These are phyloP conservation scores for Hysterangium stoloniferum DNA, from an alignment of 768 basidiomycete species.

Conservation along the genomic window DNA sequence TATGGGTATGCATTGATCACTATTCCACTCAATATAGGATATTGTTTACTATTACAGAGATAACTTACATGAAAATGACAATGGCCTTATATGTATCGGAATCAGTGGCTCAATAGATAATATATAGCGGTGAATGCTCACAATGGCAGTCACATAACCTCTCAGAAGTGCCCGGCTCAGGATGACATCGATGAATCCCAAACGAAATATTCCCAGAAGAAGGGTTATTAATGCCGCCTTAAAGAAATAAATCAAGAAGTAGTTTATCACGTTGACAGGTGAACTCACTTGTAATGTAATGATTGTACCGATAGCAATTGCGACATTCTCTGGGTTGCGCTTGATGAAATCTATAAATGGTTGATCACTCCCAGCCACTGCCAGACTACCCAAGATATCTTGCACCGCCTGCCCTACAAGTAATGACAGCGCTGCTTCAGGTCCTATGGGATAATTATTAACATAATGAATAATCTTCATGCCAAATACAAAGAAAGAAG, in stretches of 20 bases:
- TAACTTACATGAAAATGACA: conserved; percentile 78
- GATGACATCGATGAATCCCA: conserved; percentile 92
- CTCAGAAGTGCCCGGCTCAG: conserved; percentile 81
- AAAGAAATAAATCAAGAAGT: no score
- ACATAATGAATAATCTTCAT: neutral
- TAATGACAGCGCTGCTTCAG: conserved; percentile 82
- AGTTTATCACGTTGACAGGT: no score
- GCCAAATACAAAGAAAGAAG: neutral
- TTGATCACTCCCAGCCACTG: conserved; percentile 35
- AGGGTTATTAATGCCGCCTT: conserved; percentile 83
- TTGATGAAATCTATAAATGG: conserved; percentile 27
- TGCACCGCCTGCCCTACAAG: conserved; percentile 81
- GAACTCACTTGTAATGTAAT: conserved; percentile 76
- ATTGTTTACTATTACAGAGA: neutral
- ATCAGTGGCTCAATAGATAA: neutral
- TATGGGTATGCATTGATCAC: conserved; percentile 86
- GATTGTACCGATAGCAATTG: conserved; percentile 65
- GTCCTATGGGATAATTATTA: conserved; percentile 31
- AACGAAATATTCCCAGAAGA: conserved; percentile 73
- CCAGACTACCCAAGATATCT: conserved; percentile 53
- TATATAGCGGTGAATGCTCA: conserved; percentile 9
- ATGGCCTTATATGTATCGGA: conserved; percentile 35
- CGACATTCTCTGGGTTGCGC: conserved; percentile 46
- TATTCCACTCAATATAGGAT: conserved; percentile 27
- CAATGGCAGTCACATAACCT: conserved; percentile 79